Evolutionary conservation across 2,329 filamentous ascomycete species (phyloP).

Genomic region (Penicillium sp.): DNA sequence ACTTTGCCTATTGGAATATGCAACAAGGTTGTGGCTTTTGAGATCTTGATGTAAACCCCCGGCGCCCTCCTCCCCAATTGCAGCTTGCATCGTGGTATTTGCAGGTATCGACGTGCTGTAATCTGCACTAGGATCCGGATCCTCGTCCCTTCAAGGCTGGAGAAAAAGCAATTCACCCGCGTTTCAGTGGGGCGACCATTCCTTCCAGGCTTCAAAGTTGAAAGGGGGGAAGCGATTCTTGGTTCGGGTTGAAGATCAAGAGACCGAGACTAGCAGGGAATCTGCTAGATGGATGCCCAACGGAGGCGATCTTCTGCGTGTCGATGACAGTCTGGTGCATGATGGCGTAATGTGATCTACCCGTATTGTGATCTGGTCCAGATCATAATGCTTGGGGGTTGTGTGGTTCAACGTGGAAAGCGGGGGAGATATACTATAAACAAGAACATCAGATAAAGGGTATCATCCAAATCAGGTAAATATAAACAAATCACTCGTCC

Average conservation of each 20-base stretch:
- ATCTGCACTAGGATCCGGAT: slow-evolving; percentile 14
- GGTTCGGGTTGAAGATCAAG: slow-evolving; percentile 1
- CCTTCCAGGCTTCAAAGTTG: neutral
- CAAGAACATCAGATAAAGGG: slow-evolving; percentile 13
- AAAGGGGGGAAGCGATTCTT: neutral
- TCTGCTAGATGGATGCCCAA: neutral
- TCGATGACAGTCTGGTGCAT: neutral
- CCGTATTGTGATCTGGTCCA: neutral
- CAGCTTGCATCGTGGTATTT: slow-evolving; percentile 1
- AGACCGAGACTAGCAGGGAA: slow-evolving; percentile 1
- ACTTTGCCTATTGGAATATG: neutral
- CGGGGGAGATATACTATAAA: slow-evolving; percentile 12
- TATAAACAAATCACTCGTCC: slow-evolving; percentile 7
- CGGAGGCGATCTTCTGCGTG: neutral
- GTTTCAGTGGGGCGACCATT: slow-evolving; percentile 2
- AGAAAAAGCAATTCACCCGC: slow-evolving; percentile 6
- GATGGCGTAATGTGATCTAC: slow-evolving; percentile 8
- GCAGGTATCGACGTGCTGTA: slow-evolving; percentile 5
- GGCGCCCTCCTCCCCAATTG: neutral
- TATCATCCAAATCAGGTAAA: slow-evolving; percentile 10
- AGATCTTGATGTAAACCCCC: slow-evolving; percentile 8
- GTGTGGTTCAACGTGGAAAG: neutral
- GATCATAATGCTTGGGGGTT: neutral
- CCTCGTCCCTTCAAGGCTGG: slow-evolving; percentile 1
- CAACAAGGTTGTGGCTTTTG: slow-evolving; percentile 12